These are phyloP conservation scores for Medicago ruthenica DNA, from an alignment of 306 rosid species.

Conservation along the genomic window DNA sequence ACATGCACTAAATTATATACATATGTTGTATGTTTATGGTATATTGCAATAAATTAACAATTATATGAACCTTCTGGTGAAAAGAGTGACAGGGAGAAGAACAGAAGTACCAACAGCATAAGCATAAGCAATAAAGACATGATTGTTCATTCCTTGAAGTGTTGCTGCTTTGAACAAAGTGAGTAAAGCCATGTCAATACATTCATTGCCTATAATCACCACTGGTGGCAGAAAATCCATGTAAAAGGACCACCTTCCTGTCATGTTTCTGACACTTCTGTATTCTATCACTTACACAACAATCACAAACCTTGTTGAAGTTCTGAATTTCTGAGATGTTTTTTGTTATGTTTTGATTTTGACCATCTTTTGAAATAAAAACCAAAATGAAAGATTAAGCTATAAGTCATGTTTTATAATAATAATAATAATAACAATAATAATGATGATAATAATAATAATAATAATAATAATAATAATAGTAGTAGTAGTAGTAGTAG, in stretches of 20 bases:
- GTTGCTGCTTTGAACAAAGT: slow-evolving; percentile 95
- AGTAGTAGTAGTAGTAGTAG: too few relatives aligned
- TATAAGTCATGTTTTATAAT: background rate
- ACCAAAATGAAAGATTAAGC: slow-evolving; percentile 10
- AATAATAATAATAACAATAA: too few relatives aligned
- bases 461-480: too few relatives aligned
- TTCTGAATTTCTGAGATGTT: background rate
- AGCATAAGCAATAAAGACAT: slow-evolving; percentile 84
- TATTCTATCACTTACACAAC: background rate
- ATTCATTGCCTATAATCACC: slow-evolving; percentile 68
- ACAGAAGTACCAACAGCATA: slow-evolving; percentile 70
- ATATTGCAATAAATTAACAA: background rate
- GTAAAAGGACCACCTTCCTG: slow-evolving; percentile 45
- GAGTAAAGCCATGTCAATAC: slow-evolving; percentile 63
- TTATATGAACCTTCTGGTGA: slow-evolving; percentile 57
- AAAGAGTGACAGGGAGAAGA: slow-evolving; percentile 72
- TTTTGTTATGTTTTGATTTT: background rate
- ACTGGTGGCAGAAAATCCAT: slow-evolving; percentile 60
- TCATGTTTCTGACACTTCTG: slow-evolving; percentile 29
- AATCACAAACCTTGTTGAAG: background rate
- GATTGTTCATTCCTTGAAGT: slow-evolving; percentile 71
- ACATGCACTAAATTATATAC: background rate
- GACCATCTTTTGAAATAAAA: background rate
- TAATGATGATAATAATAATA: too few relatives aligned
- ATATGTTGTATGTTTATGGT: background rate